Percentiles rank a stretch among this genome's conserved stretches.
Evolutionary conservation across 2,329 filamentous ascomycete genomes (phyloP).

Genomic region (Colletotrichum paranaense): DNA sequence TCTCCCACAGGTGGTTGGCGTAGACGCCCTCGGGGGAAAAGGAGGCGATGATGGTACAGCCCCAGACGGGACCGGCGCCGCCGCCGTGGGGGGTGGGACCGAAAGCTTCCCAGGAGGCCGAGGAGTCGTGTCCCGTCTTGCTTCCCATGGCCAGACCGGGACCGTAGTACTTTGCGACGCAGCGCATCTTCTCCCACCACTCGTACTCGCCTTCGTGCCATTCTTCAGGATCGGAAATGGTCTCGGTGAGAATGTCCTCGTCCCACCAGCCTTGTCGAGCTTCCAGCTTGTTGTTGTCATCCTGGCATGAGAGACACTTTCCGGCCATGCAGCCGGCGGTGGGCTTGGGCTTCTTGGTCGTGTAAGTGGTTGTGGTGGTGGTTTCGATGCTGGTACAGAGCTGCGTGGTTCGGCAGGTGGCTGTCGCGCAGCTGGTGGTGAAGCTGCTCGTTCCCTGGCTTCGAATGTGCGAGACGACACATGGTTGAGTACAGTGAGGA

Average conservation of each 20-base stretch:
- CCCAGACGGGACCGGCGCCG: conserved; percentile 35
- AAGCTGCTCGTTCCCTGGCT: conserved; percentile 3
- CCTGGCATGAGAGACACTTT: conserved; percentile 5
- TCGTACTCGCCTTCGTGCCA: conserved; percentile 20
- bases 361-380: conserved; percentile 20
- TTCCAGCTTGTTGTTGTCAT: neutral
- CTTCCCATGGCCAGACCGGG: conserved; percentile 12
- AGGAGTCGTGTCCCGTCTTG: conserved; percentile 9
- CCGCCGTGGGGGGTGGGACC: conserved; percentile 11
- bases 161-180: conserved; percentile 25
- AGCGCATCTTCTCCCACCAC: conserved; percentile 36
- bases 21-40: conserved; percentile 31
- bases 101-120: conserved; percentile 11
- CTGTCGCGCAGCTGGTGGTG: conserved; percentile 30
- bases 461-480: conserved; percentile 22
- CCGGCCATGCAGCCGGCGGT: conserved; percentile 18
- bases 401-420: conserved; percentile 26
- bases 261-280: conserved; percentile 9
- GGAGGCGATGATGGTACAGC: conserved; percentile 31
- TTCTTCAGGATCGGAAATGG: conserved; percentile 13
- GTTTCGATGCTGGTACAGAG: conserved; percentile 29
- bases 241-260: conserved; percentile 19
- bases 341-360: conserved; percentile 12
- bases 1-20: conserved; percentile 35
- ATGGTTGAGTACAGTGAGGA: conserved; percentile 34